Evolutionary conservation across 2,329 filamentous ascomycete species (phyloP).

Genomic region (Cytospora chrysosperma): DNA sequence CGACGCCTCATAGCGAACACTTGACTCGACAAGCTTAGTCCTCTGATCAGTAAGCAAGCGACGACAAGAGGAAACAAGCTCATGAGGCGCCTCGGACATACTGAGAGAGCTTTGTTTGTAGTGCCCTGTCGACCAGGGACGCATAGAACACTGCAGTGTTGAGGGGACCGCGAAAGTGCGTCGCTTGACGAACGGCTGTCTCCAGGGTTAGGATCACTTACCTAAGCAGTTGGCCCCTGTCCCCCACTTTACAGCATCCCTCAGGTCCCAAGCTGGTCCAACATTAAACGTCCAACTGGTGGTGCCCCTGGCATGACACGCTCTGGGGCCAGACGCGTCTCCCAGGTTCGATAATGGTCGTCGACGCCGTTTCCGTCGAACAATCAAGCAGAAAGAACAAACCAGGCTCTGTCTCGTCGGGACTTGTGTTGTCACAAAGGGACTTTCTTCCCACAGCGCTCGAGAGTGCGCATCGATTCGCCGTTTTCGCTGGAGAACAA

Average conservation of each 20-base stretch:
- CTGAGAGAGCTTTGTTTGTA: too few species aligned
- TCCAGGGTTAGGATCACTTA: neutral
- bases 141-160: too few species aligned
- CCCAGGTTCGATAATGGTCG: neutral
- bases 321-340: slow-evolving; percentile 14
- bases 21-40: too few species aligned
- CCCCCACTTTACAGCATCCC: neutral
- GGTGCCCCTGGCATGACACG: slow-evolving; percentile 7
- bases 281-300: too few species aligned
- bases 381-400: neutral
- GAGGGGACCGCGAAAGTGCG: too few species aligned
- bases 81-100: too few species aligned
- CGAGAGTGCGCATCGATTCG: neutral
- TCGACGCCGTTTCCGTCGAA: slow-evolving; percentile 11
- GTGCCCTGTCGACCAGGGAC: too few species aligned
- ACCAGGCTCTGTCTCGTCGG: neutral
- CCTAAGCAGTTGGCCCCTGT: neutral
- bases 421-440: neutral
- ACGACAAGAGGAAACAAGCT: too few species aligned
- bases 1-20: too few species aligned
- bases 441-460: neutral
- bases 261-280: neutral
- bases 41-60: too few species aligned
- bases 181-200: neutral
- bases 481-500: slow-evolving; percentile 12